phyloP scores from a whole-genome alignment of 768 basidiomycete species.

The Filobasidium floriforme region DNA sequence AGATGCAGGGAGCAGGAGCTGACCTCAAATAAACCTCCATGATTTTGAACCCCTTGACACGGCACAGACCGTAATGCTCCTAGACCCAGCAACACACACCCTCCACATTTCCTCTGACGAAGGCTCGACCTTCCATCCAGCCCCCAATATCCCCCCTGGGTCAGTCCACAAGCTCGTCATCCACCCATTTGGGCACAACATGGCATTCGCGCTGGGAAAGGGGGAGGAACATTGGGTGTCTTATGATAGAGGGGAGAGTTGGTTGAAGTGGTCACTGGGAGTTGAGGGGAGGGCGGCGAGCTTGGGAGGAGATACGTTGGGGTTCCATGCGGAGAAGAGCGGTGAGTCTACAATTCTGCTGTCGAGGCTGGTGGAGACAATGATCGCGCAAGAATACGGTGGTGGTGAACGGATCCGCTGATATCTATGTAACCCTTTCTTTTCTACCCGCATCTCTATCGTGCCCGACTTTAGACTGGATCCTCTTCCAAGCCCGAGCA shows the following conservation, averaged over 20 bases:
- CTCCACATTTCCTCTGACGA: constrained; percentile 78
- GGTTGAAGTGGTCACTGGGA: constrained; percentile 59
- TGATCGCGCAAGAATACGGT: neutral
- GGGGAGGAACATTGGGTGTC: constrained; percentile 77
- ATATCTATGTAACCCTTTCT: too few relatives aligned
- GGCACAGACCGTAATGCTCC: constrained; percentile 63
- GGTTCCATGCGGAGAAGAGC: constrained; percentile 72
- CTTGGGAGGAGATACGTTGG: constrained; percentile 55
- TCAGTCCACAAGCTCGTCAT: constrained; percentile 65
- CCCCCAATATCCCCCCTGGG: constrained; percentile 54
- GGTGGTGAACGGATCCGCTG: neutral
- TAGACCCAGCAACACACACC: constrained; percentile 62
- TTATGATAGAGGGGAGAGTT: constrained; percentile 75
- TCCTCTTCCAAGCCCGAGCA: constrained; percentile 40
- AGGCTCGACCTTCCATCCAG: constrained; percentile 61
- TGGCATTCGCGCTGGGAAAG: constrained; percentile 75
- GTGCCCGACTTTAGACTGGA: too few relatives aligned
- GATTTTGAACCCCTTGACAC: too few relatives aligned
- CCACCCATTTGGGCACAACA: constrained; percentile 75
- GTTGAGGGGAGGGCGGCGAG: constrained; percentile 27
- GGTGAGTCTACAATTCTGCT: constrained; percentile 30
- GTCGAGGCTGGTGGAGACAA: neutral
- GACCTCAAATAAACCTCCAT: too few relatives aligned
- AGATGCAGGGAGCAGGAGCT: neutral
- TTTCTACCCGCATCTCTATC: too few relatives aligned